Evolutionary conservation across 2,329 filamentous ascomycete species (phyloP).

Genomic region (Botrytis medusae): DNA sequence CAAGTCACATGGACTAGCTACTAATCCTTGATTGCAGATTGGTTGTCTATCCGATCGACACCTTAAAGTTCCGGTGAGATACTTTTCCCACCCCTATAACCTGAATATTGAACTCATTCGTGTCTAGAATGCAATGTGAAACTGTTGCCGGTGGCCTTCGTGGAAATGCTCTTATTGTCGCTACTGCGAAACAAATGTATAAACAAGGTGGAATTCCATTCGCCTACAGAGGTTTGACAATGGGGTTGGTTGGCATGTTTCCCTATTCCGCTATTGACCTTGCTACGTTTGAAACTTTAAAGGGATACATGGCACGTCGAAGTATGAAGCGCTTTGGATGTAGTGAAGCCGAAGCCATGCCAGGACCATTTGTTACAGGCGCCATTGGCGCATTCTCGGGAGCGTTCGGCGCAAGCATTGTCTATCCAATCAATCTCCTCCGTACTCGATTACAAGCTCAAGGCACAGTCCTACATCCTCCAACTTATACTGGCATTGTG

Average conservation of each 20-base stretch:
- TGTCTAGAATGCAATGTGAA: conserved; percentile 75
- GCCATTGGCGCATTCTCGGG: conserved; percentile 89
- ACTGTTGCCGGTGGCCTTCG: conserved; percentile 81
- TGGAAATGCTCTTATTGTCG: conserved; percentile 78
- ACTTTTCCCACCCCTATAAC: neutral
- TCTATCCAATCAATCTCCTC: conserved; percentile 93
- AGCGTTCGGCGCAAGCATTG: conserved; percentile 86
- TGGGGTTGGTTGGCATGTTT: conserved; percentile 95
- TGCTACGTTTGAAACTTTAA: conserved; percentile 91
- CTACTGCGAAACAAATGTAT: conserved; percentile 86
- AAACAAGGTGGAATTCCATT: conserved; percentile 68
- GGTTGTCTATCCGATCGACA: conserved; percentile 69
- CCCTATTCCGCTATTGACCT: conserved; percentile 97
- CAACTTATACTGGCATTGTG: conserved; percentile 86
- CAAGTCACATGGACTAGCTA: conserved; percentile 1
- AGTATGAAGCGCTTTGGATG: conserved; percentile 68
- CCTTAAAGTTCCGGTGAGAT: conserved; percentile 56
- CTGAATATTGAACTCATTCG: conserved; percentile 24
- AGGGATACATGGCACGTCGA: conserved; percentile 67
- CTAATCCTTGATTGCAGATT: conserved; percentile 52
- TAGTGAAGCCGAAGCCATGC: conserved; percentile 78
- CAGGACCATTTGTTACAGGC: conserved; percentile 80
- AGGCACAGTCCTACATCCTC: conserved; percentile 85
- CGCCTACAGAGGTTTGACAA: conserved; percentile 89
- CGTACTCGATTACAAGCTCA: conserved; percentile 91